These are phyloP conservation scores for Boletus edulis DNA, from an alignment of 768 basidiomycete genomes.

Conservation along the genomic window DNA sequence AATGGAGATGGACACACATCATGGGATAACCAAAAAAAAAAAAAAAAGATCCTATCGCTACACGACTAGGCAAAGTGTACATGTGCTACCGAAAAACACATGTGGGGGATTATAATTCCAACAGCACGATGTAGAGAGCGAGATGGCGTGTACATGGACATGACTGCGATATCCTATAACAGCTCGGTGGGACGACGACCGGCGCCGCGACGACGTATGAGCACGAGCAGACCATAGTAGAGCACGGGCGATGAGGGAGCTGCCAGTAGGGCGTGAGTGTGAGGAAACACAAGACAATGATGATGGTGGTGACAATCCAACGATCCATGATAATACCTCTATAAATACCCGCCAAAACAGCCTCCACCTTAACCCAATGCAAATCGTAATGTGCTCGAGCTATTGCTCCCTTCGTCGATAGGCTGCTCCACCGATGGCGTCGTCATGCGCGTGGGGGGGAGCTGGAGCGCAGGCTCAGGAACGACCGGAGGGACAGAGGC, in stretches of 20 bases:
- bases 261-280: too few species aligned
- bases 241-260: not conserved
- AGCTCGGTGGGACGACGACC: too few species aligned
- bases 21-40: not conserved
- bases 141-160: not conserved
- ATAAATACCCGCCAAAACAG: constrained; percentile 22
- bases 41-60: constrained; percentile 4
- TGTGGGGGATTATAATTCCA: not conserved
- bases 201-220: too few species aligned
- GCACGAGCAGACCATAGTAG: too few species aligned
- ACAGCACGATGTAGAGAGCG: not conserved
- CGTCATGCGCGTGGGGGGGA: constrained; percentile 1
- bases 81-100: not conserved
- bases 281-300: not conserved
- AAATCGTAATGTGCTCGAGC: constrained; percentile 31
- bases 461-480: constrained; percentile 6
- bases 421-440: constrained; percentile 9
- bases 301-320: not conserved
- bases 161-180: not conserved
- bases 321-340: constrained; percentile 19
- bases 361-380: constrained; percentile 23
- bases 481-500: constrained; percentile 14
- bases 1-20: not conserved
- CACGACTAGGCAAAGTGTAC: not conserved
- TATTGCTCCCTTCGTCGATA: constrained; percentile 23